A percentile compares a stretch with the other conserved stretches of the same genome.
Evolutionary conservation across 257 asterid species (phyloP).

Genomic region (Solanum pinnatisectum): DNA sequence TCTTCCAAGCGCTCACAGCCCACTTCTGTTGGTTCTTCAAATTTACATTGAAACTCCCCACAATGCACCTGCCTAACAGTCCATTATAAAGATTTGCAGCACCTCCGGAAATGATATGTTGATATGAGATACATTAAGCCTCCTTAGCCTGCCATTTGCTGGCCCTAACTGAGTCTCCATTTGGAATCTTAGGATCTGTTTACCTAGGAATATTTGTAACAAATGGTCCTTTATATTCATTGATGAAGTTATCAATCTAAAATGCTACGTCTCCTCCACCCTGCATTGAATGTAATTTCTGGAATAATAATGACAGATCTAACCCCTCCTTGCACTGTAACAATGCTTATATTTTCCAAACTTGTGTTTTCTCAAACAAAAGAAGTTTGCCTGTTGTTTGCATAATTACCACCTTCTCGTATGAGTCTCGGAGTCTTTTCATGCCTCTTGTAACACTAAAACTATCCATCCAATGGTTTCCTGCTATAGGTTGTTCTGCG

Average conservation of each 20-base stretch:
- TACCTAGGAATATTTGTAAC: neutral
- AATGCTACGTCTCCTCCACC: neutral
- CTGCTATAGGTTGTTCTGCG: neutral
- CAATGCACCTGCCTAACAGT: neutral
- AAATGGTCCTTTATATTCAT: neutral
- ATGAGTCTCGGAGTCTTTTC: neutral
- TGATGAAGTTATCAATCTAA: neutral
- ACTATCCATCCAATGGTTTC: neutral
- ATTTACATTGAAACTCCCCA: neutral
- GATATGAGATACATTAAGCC: neutral
- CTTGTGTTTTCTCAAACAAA: neutral
- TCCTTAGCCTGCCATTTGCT: neutral
- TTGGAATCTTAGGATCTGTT: neutral
- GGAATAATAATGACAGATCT: neutral
- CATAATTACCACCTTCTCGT: neutral
- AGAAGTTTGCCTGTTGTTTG: neutral
- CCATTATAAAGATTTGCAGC: neutral
- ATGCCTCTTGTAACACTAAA: neutral
- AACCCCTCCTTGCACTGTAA: neutral
- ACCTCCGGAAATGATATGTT: neutral
- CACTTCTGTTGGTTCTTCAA: neutral
- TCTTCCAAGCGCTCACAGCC: neutral
- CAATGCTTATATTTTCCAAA: neutral
- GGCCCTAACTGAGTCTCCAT: neutral
- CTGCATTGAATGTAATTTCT: neutral